Percentiles rank a stretch among this genome's conserved stretches.
Conservation (phyloP, 371 early-diverging fungal species). For the Funneliformis caledonium region DNA sequence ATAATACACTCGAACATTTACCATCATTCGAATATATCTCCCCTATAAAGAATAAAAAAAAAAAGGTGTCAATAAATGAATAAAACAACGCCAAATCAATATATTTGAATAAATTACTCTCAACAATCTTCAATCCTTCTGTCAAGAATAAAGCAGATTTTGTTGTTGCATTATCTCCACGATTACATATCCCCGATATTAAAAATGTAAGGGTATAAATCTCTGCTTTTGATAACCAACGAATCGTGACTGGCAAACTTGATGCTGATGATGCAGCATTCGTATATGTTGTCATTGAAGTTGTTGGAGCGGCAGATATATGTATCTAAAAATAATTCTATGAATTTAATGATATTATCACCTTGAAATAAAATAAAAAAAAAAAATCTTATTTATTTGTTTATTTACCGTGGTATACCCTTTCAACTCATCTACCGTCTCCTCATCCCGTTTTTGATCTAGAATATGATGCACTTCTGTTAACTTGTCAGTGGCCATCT, state of each 20-base stretch:
- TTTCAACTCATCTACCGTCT: constrained; percentile 18
- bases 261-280: not conserved
- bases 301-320: constrained; percentile 21
- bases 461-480: constrained; percentile 33
- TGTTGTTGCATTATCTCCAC: constrained; percentile 24
- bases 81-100: not conserved
- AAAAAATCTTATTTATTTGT: not conserved
- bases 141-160: constrained; percentile 24
- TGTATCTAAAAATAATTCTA: constrained; percentile 22
- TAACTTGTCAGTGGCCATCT: constrained; percentile 23
- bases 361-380: not conserved
- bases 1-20: not conserved
- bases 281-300: not conserved
- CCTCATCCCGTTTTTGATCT: constrained; percentile 14
- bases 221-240: constrained; percentile 35
- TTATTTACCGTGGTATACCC: constrained; percentile 26
- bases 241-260: constrained; percentile 12
- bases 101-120: constrained; percentile 20
- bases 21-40: constrained; percentile 30
- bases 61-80: not conserved
- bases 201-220: constrained; percentile 36
- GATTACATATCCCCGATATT: constrained; percentile 37
- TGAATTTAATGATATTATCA: no score
- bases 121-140: constrained; percentile 40
- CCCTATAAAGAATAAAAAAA: not conserved